A percentile compares a stretch with the other conserved stretches of the same genome.
Evolutionary conservation across 2,329 filamentous ascomycete genomes (phyloP).

Genomic region (Bipolaris zeicola): DNA sequence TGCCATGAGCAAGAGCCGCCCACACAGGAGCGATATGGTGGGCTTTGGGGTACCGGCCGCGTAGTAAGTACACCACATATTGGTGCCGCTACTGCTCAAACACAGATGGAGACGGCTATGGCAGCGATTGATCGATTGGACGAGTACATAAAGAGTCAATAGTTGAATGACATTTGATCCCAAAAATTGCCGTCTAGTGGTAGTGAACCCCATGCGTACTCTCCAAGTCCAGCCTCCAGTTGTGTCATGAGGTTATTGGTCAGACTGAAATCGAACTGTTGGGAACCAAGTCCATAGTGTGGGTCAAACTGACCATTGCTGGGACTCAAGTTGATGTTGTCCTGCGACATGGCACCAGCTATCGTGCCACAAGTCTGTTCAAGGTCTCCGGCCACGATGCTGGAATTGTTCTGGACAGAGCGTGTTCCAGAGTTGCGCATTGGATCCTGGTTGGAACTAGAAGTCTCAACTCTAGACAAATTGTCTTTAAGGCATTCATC

Average conservation of each 20-base stretch:
- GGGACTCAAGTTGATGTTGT: too few species aligned
- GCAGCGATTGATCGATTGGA: constrained; percentile 41
- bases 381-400: too few species aligned
- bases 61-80: constrained; percentile 59
- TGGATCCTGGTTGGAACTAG: not conserved
- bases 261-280: constrained; percentile 11
- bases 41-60: constrained; percentile 52
- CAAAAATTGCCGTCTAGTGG: constrained; percentile 14
- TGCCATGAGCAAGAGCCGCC: constrained; percentile 57
- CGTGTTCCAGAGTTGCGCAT: too few species aligned
- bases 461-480: not conserved
- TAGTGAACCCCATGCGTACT: constrained; percentile 41
- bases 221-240: constrained; percentile 41
- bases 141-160: constrained; percentile 15
- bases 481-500: constrained; percentile 24
- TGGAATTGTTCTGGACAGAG: not conserved
- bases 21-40: constrained; percentile 47
- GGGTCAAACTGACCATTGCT: too few species aligned
- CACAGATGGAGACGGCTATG: constrained; percentile 46
- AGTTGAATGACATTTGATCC: not conserved
- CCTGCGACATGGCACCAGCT: not conserved
- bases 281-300: not conserved
- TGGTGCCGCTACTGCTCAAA: constrained; percentile 53
- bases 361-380: too few species aligned
- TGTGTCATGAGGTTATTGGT: constrained; percentile 26